A percentile compares a stretch with the other conserved stretches of the same genome.
phyloP scores from a whole-genome alignment of 202 grass and related monocot genomes.

The Dendrocalamus latiflorus region DNA sequence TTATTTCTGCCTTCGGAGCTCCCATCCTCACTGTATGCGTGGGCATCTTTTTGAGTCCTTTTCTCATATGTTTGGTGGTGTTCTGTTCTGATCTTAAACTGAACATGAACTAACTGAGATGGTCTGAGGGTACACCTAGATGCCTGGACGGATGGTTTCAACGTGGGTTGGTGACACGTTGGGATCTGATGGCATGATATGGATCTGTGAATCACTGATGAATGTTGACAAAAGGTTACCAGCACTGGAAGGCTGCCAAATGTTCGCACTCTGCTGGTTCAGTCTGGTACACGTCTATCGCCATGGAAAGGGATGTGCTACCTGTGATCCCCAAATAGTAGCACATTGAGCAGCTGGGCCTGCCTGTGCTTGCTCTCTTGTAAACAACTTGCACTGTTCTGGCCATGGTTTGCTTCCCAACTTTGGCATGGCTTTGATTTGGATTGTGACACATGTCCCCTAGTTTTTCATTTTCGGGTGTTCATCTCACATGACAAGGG shows the following conservation, averaged over 20 bases:
- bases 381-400: neutral
- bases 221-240: conserved; percentile 19
- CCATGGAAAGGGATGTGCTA: conserved; percentile 30
- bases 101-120: neutral
- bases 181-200: conserved; percentile 22
- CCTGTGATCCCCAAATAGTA: conserved; percentile 30
- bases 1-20: neutral
- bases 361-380: neutral
- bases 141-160: neutral
- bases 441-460: neutral
- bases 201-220: conserved; percentile 24
- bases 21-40: neutral
- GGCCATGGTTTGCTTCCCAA: neutral
- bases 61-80: conserved; percentile 1
- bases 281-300: conserved; percentile 1
- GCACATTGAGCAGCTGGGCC: neutral
- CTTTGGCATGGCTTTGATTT: neutral
- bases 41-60: neutral
- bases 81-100: neutral
- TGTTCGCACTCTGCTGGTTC: conserved; percentile 3
- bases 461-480: neutral
- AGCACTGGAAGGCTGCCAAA: neutral
- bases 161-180: conserved; percentile 20
- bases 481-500: neutral
- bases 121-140: neutral